Evolutionary conservation across 805 yeast species (phyloP).

Genomic region (Naumovozyma dairenensis): DNA sequence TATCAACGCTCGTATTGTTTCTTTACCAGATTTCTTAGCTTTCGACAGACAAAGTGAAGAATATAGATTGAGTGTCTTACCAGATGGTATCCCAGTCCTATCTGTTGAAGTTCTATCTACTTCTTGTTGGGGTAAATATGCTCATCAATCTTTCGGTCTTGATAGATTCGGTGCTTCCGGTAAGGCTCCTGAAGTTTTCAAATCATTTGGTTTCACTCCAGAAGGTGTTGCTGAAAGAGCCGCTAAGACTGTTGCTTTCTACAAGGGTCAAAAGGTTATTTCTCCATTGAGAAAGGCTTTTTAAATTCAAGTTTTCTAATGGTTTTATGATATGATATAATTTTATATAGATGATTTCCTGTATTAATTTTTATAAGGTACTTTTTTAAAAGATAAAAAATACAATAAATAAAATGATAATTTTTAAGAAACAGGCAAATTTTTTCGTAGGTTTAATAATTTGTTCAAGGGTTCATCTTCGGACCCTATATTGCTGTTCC

Average conservation of each 20-base stretch:
- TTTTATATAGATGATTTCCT: not conserved
- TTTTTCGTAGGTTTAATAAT: not conserved
- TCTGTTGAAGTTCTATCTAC: slow-evolving; percentile 91
- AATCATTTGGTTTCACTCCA: slow-evolving; percentile 79
- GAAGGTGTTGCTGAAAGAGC: slow-evolving; percentile 90
- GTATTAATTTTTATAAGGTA: not conserved
- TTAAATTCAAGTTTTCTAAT: slow-evolving; percentile 5
- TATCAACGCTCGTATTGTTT: slow-evolving; percentile 70
- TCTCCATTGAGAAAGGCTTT: slow-evolving; percentile 81
- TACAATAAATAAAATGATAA: not conserved
- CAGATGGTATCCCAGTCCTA: slow-evolving; percentile 87
- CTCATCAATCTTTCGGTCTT: slow-evolving; percentile 93
- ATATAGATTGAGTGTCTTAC: slow-evolving; percentile 77
- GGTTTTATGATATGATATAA: not conserved
- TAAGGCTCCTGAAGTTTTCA: slow-evolving; percentile 72
- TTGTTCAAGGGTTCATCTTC: too few species aligned
- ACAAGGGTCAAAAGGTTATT: slow-evolving; percentile 59
- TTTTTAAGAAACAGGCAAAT: not conserved
- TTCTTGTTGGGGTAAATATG: slow-evolving; percentile 85
- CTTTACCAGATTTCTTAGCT: slow-evolving; percentile 85
- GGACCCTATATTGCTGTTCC: too few species aligned
- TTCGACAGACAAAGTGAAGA: slow-evolving; percentile 74
- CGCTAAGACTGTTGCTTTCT: slow-evolving; percentile 64
- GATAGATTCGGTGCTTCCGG: slow-evolving; percentile 97
- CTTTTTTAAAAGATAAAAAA: not conserved